Percentiles rank a stretch among this genome's conserved stretches.
Evolutionary conservation across 2,329 filamentous ascomycete species (phyloP).

Genomic region (Blumeriella jaapii): DNA sequence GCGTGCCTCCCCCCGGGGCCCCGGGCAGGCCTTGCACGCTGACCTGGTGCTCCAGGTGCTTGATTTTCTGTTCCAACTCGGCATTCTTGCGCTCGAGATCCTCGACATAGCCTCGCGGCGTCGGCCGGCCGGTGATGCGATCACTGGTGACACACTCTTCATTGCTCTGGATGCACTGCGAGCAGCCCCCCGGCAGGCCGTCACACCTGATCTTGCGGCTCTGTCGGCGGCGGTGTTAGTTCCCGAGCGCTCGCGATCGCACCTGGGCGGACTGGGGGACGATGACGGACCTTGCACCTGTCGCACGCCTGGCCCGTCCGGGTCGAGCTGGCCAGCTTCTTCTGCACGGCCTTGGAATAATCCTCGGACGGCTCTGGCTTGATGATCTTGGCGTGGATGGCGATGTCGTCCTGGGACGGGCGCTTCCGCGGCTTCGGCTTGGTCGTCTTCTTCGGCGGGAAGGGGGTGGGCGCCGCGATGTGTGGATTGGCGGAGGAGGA

Average conservation of each 20-base stretch:
- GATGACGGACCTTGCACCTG: constrained; percentile 62
- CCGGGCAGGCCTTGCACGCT: too few species aligned
- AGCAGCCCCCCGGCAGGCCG: constrained; percentile 67
- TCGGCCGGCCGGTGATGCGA: constrained; percentile 71
- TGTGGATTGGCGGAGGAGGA: too few species aligned
- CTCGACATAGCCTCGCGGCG: constrained; percentile 66
- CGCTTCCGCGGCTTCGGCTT: constrained; percentile 22
- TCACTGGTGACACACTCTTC: constrained; percentile 75
- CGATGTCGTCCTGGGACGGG: constrained; percentile 11
- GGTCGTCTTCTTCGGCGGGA: neutral
- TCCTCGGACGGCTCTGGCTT: constrained; percentile 25
- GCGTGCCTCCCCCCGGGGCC: too few species aligned
- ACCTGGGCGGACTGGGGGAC: neutral
- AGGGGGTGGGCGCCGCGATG: too few species aligned
- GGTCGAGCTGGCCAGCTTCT: constrained; percentile 41
- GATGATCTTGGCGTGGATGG: constrained; percentile 16
- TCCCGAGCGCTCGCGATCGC: neutral
- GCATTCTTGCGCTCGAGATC: constrained; percentile 61
- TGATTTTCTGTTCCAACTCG: constrained; percentile 55
- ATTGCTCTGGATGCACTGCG: constrained; percentile 65
- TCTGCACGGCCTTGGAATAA: constrained; percentile 34
- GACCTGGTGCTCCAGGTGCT: constrained; percentile 59
- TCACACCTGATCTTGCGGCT: constrained; percentile 83
- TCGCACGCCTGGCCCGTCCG: constrained; percentile 80
- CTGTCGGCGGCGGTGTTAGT: constrained; percentile 32